These are phyloP conservation scores for Daldinia grandis DNA, from an alignment of 495 filamentous ascomycete species.

Conservation along the genomic window DNA sequence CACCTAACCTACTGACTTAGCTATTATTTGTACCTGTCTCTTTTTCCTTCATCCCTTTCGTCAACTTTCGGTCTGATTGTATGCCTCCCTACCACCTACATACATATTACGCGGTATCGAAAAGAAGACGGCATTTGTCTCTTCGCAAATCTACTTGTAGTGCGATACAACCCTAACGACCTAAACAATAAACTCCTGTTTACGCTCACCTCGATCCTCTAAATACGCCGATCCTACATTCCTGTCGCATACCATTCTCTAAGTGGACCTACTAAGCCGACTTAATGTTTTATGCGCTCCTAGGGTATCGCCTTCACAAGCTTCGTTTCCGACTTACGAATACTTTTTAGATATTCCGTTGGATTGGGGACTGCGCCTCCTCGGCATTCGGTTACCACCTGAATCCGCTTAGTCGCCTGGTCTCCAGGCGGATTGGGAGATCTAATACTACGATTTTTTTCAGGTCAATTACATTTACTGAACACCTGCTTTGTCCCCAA, in stretches of 20 bases:
- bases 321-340: constrained; percentile 13
- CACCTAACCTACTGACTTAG: neutral
- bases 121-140: constrained; percentile 4
- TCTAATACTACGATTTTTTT: neutral
- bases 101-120: constrained; percentile 10
- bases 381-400: neutral
- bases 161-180: neutral
- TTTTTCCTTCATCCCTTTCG: constrained; percentile 9
- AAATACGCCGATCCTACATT: constrained; percentile 30
- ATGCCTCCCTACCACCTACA: neutral
- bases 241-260: constrained; percentile 30
- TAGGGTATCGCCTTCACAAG: constrained; percentile 1
- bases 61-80: constrained; percentile 6
- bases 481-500: neutral
- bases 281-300: constrained; percentile 36
- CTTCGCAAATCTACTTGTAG: neutral
- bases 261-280: constrained; percentile 12
- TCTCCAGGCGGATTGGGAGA: constrained; percentile 9
- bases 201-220: constrained; percentile 5
- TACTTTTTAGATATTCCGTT: neutral
- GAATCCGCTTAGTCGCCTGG: constrained; percentile 4
- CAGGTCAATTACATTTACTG: neutral
- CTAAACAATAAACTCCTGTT: constrained; percentile 3
- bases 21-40: constrained; percentile 13
- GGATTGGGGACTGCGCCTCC: constrained; percentile 3